Conservation (phyloP, 495 filamentous ascomycete genomes). For the Trichoderma erinaceum region DNA sequence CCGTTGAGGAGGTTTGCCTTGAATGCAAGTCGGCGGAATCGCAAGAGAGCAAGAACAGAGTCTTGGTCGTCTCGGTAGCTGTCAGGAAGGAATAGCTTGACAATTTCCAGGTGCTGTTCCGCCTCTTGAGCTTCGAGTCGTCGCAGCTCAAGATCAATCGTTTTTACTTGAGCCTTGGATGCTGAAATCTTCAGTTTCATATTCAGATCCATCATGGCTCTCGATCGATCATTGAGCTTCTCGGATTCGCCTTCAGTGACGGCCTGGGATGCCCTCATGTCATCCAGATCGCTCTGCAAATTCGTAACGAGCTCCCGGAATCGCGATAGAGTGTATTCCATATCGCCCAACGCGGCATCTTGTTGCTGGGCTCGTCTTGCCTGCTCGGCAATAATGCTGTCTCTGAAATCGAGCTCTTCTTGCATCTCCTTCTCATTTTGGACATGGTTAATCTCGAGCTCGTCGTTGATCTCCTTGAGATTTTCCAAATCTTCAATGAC, state of each 20-base stretch:
- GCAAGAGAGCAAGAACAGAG: constrained; percentile 74
- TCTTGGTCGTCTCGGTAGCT: constrained; percentile 72
- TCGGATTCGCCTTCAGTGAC: constrained; percentile 88
- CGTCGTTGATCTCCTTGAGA: constrained; percentile 86
- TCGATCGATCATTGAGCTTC: constrained; percentile 74
- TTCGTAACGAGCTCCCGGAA: constrained; percentile 85
- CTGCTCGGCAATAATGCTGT: constrained; percentile 72
- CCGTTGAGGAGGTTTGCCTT: constrained; percentile 75
- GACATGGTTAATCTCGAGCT: constrained; percentile 86
- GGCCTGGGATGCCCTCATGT: constrained; percentile 84
- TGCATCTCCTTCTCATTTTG: constrained; percentile 92
- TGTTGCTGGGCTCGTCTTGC: constrained; percentile 56
- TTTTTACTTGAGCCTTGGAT: constrained; percentile 84
- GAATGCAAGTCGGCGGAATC: constrained; percentile 83
- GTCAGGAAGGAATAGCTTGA: constrained; percentile 84
- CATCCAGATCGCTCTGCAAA: constrained; percentile 80
- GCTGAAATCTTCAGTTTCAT: constrained; percentile 85
- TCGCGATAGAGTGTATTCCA: constrained; percentile 80
- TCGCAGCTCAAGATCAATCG: constrained; percentile 82
- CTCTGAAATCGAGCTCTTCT: constrained; percentile 81
- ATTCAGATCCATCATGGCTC: constrained; percentile 94
- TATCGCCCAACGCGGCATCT: constrained; percentile 71
- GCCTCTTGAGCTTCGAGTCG: constrained; percentile 88
- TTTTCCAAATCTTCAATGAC: constrained; percentile 79
- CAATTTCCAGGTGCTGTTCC: constrained; percentile 76